A percentile compares a stretch with the other conserved stretches of the same genome.
These are phyloP conservation scores for Drechslerella stenobrocha DNA, from an alignment of 2,329 filamentous ascomycete species.

Conservation along the genomic window DNA sequence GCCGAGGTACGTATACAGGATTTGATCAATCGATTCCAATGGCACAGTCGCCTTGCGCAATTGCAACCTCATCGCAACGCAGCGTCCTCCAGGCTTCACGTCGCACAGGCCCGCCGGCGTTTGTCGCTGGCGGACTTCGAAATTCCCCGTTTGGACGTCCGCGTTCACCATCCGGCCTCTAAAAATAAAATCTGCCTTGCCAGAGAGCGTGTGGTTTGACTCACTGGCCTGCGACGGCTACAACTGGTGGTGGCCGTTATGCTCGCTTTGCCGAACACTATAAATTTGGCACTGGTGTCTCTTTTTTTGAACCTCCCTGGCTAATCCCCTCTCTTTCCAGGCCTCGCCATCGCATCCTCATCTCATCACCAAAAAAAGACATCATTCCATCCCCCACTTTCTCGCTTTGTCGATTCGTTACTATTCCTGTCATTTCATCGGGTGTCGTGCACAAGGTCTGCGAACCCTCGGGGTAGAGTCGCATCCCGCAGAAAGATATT, in stretches of 20 bases:
- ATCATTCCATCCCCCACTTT: conserved; percentile 16
- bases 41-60: too few relatives aligned
- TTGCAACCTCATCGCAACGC: conserved; percentile 29
- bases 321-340: conserved; percentile 23
- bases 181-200: conserved; percentile 34
- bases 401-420: conserved; percentile 3
- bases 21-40: too few relatives aligned
- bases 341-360: background rate
- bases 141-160: conserved; percentile 7
- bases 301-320: conserved; percentile 15
- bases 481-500: too few relatives aligned
- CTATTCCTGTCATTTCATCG: conserved; percentile 27
- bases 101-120: conserved; percentile 18
- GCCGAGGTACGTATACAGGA: too few relatives aligned
- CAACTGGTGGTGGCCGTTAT: conserved; percentile 7
- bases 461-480: too few relatives aligned
- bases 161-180: background rate
- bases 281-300: conserved; percentile 39
- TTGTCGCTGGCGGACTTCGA: conserved; percentile 8
- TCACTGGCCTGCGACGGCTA: conserved; percentile 27
- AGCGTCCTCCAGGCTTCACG: conserved; percentile 17
- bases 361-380: conserved; percentile 37
- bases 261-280: conserved; percentile 33
- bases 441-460: conserved; percentile 2
- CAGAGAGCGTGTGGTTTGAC: conserved; percentile 13